A percentile compares a stretch with the other conserved stretches of the same genome.
Evolutionary conservation across 768 basidiomycete genomes (phyloP).

Genomic region (Ramaria rubella): DNA sequence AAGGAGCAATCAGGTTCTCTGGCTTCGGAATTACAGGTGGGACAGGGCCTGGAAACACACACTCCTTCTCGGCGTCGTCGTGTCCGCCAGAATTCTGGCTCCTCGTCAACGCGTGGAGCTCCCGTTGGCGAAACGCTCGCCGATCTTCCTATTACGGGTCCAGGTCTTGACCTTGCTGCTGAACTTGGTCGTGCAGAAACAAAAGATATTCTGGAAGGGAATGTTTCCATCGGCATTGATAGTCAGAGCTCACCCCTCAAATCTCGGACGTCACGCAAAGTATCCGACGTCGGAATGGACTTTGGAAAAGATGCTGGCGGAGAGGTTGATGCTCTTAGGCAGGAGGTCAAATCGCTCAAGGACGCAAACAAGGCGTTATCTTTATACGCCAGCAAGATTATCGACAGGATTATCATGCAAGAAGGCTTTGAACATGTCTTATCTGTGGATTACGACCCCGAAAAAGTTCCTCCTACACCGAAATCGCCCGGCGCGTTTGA

Average conservation of each 20-base stretch:
- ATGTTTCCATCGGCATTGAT: constrained; percentile 37
- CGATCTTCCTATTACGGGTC: constrained; percentile 80
- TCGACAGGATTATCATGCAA: constrained; percentile 92
- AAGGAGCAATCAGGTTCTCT: constrained; percentile 29
- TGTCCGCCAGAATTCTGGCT: constrained; percentile 30
- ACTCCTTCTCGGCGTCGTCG: constrained; percentile 14
- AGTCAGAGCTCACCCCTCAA: constrained; percentile 27
- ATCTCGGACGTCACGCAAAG: constrained; percentile 1
- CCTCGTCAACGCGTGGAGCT: constrained; percentile 31
- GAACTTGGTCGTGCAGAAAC: constrained; percentile 90
- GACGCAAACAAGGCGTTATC: constrained; percentile 96
- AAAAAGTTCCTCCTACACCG: constrained; percentile 31
- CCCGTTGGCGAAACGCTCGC: constrained; percentile 73
- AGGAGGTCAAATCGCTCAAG: constrained; percentile 86
- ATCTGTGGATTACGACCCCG: constrained; percentile 81
- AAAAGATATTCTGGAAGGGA: constrained; percentile 64
- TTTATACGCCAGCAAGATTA: constrained; percentile 94
- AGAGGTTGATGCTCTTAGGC: constrained; percentile 69
- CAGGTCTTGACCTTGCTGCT: constrained; percentile 83
- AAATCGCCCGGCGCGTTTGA: constrained; percentile 25
- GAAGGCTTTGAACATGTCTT: constrained; percentile 97
- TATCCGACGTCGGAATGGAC: constrained; percentile 26
- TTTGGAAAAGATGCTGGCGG: constrained; percentile 33
- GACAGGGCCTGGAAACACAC: constrained; percentile 30
- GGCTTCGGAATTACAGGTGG: constrained; percentile 15